A percentile compares a stretch with the other conserved stretches of the same genome.
phyloP scores from a whole-genome alignment of 176 grass and related monocot species.

The Cenchrus fungigraminus region DNA sequence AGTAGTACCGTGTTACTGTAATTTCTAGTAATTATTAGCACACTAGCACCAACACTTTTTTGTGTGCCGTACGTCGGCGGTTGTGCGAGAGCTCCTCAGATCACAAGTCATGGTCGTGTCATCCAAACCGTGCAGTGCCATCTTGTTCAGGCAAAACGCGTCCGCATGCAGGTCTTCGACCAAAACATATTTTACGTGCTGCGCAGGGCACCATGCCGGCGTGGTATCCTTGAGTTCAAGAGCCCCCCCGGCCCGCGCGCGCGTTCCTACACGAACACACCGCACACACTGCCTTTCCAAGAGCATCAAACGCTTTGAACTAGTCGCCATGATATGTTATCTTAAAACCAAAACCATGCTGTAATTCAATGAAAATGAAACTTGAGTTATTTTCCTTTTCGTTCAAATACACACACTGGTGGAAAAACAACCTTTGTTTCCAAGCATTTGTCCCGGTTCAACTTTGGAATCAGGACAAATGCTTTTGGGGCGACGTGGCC shows the following conservation, averaged over 20 bases:
- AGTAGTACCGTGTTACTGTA: too few relatives aligned
- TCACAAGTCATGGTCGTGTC: too few relatives aligned
- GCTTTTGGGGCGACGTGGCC: too few relatives aligned
- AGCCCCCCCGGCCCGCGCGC: neutral
- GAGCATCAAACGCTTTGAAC: slow-evolving; percentile 1
- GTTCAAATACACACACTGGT: too few relatives aligned
- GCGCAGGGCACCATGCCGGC: neutral
- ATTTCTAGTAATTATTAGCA: too few relatives aligned
- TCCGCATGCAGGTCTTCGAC: neutral
- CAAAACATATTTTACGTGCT: neutral
- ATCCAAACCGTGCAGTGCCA: neutral
- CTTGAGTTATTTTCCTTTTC: too few relatives aligned
- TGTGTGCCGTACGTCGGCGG: neutral
- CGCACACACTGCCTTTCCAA: neutral
- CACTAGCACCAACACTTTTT: neutral
- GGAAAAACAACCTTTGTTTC: too few relatives aligned
- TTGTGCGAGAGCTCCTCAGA: too few relatives aligned
- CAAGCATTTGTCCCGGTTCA: too few relatives aligned
- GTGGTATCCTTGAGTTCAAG: neutral
- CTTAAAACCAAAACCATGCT: neutral
- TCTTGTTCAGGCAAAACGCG: slow-evolving; percentile 38
- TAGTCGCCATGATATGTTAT: neutral
- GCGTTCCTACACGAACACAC: slow-evolving; percentile 20
- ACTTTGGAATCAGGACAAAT: too few relatives aligned
- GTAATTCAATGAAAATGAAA: neutral